Conservation (phyloP, 345 rosid species). For the Eucalyptus pauciflora region DNA sequence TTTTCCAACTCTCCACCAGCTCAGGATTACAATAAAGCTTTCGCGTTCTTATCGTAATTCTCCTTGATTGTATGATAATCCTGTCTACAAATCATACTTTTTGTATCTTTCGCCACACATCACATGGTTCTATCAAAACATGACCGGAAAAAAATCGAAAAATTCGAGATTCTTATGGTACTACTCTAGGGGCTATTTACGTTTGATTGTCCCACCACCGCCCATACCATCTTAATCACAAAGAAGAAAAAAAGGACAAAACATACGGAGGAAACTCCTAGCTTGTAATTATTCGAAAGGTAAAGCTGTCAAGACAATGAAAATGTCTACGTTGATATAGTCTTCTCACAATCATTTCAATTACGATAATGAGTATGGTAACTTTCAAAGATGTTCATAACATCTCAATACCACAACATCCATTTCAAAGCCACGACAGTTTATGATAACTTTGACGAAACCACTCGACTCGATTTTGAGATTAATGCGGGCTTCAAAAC, state of each 20-base stretch:
- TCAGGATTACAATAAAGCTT: not conserved
- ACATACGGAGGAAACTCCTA: not conserved
- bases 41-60: not conserved
- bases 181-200: not conserved
- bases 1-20: not conserved
- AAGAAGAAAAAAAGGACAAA: not conserved
- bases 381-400: not conserved
- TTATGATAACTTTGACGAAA: not conserved
- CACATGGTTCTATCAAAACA: not conserved
- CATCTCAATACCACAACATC: not conserved
- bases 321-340: not conserved
- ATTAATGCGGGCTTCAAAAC: not conserved
- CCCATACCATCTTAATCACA: not conserved
- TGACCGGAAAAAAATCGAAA: not conserved
- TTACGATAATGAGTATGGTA: not conserved
- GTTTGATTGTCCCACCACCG: not conserved
- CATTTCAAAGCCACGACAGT: not conserved
- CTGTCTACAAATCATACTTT: not conserved
- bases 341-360: not conserved
- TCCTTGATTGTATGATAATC: not conserved
- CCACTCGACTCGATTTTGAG: not conserved
- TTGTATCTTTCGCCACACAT: not conserved
- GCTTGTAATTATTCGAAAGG: not conserved
- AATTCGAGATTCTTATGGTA: not conserved
- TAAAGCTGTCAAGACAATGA: not conserved